These are phyloP conservation scores for Mucor racemosus DNA, from an alignment of 371 early-diverging fungal species.

Conservation along the genomic window DNA sequence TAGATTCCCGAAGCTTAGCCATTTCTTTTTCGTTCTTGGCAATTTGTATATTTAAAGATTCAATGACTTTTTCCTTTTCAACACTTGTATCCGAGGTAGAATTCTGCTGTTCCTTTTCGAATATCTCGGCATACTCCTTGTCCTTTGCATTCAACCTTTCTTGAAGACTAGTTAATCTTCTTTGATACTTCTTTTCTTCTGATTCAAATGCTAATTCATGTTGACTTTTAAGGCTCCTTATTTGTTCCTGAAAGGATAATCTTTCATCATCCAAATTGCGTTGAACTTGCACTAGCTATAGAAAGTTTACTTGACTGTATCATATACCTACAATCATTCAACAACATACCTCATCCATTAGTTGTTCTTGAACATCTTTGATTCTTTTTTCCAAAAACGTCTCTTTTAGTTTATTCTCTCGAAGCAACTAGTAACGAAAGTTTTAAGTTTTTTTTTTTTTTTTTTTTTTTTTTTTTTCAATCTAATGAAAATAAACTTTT, in stretches of 20 bases:
- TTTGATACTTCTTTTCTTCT: conserved; percentile 38
- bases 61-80: conserved; percentile 21
- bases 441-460: not conserved
- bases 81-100: not conserved
- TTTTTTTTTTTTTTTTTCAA: not conserved
- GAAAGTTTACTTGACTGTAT: not conserved
- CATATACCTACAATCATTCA: not conserved
- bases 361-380: conserved; percentile 28
- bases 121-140: conserved; percentile 26
- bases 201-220: conserved; percentile 30
- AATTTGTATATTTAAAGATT: conserved; percentile 18
- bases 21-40: conserved; percentile 20
- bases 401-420: conserved; percentile 41
- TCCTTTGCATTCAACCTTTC: conserved; percentile 39
- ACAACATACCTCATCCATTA: conserved; percentile 26
- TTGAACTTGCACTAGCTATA: conserved; percentile 30
- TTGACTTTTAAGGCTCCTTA: conserved; percentile 23
- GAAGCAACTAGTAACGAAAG: conserved; percentile 24
- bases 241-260: conserved; percentile 23
- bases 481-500: too few species aligned
- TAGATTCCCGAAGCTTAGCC: conserved; percentile 13
- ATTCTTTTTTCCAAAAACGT: conserved; percentile 30
- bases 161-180: conserved; percentile 32
- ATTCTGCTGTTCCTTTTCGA: conserved; percentile 13
- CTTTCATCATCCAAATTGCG: conserved; percentile 26